Evolutionary conservation across 2,329 filamentous ascomycete genomes (phyloP), one percentile per base, ranked within the genome.

Genomic region (Aspergillus persii): DNA sequence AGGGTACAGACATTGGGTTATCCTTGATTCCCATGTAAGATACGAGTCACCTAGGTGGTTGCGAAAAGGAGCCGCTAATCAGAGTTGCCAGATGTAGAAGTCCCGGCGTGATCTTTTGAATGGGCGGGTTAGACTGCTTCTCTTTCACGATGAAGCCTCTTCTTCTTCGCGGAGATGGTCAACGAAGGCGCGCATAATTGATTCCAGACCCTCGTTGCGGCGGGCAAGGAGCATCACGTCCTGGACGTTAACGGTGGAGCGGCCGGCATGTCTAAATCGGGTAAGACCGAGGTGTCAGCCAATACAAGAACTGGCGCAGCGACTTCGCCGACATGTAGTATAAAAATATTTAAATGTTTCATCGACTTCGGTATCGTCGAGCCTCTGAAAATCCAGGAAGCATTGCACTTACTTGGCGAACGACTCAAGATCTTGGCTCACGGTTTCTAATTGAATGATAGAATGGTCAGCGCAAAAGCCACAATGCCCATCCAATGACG

Each of bases 141-240:
- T n/a, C 4, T n/a, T 41, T 41, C 36, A 41, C 5, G 36, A 41
- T 15, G 36, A 41, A 5, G 15, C 36, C 7, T 41, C 36, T 7
- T 61, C 61, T 33, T 68, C 62, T 41, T 69, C 63, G 7, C 64
- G 71, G 50, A 68, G 65, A 53, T 73, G 71, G 53, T 74, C 73
- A 15, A 74, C 61, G 53, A 75, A 78, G 5, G 73, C 68, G 9
- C 68, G 70, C 71, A 99, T 83, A 36, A 98, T 86, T 15, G 83
- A 83, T 66, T 93, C 87, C 23, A 99, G 77, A 18, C 92, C 92
- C 58, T 93, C 90, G 68, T 98, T 99, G 60, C 94, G 87, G 61
- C 95, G 83, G 29, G 91, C 88, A 31, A 99, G 84, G 7, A 99
- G 84, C 68, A 98, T 79, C 11, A 98, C 93, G 72, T 99, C 95